Base-by-base conservation (phyloP, 768 basidiomycete genomes). In the Lyophyllum decastes region DNA sequence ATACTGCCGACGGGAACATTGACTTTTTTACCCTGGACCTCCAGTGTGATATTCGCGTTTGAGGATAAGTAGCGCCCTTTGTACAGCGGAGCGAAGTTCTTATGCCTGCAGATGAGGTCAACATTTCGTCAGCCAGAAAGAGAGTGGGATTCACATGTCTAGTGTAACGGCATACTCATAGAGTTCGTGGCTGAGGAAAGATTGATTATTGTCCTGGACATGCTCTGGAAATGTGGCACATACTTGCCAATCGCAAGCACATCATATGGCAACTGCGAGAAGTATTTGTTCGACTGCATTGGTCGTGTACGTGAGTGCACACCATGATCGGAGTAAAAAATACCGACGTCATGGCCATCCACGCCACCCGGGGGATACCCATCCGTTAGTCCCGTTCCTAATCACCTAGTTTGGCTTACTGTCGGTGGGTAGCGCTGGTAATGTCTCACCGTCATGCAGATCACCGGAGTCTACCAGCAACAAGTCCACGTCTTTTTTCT, bases 391-490 rank as follows among this genome's bases (percentile, higher is more conserved):
- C 92, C 92, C 59, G 88, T 92, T 1, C 88, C 87, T 86, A 47
- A 25, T n/a, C 7, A 21, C 61, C 26, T 63, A 19, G 4, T 45
- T 35, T n/a, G 19, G 38, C 26, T 16, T 46, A 22, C 44, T 30
- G 14, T 34, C 9, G 21, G 22, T 49, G n/a, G 30, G 52, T 16
- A 22, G 6, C 19, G 30, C 52, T 35, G 45, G 11, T 16, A 21
- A 26, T 30, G 44, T 25, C 64, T 38, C n/a, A 72, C 89, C 88
- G 65, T 90, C 89, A 57, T 90, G 89, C 49, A 90, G 64, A 66
- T 90, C 89, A n/a, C 89, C 92, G 52, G 87, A 85, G 64, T 94
- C 91, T 17, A 95, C 84, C 16, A 96, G 75, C 14, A 96, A 77
- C 1, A 95, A 80, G 70, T 95, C 94, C 24, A 92, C 90, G 38